Evolutionary conservation across 352 stramenopile genomes (phyloP).

Genomic region (Phytophthora constricta): DNA sequence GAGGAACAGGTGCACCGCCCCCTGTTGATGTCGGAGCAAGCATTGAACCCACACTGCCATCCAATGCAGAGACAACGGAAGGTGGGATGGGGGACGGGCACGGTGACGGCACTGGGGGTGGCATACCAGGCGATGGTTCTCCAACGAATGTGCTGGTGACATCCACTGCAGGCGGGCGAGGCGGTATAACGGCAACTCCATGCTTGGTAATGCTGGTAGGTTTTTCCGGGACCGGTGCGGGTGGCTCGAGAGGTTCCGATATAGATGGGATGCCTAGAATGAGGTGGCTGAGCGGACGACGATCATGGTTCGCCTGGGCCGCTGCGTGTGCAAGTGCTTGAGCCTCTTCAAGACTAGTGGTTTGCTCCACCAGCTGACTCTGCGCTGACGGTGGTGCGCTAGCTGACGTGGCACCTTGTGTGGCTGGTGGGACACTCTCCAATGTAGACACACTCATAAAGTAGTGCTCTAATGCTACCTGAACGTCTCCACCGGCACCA

Average conservation of each 20-base stretch:
- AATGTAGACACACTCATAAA: conserved; percentile 82
- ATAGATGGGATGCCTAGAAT: conserved; percentile 75
- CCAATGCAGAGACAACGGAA: conserved; percentile 14
- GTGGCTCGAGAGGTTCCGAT: conserved; percentile 33
- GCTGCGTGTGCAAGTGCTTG: conserved; percentile 43
- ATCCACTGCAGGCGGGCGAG: conserved; percentile 35
- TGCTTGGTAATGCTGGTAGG: conserved; percentile 21
- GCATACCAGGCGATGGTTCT: conserved; percentile 50
- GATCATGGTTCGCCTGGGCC: conserved; percentile 49
- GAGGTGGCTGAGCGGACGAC: conserved; percentile 65
- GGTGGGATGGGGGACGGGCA: conserved; percentile 28
- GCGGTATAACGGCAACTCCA: conserved; percentile 19
- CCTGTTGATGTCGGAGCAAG: conserved; percentile 5
- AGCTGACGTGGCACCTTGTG: conserved; percentile 8
- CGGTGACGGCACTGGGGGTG: conserved; percentile 38
- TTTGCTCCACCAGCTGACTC: conserved; percentile 11
- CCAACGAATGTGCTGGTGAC: conserved; percentile 47
- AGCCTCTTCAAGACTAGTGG: conserved; percentile 30
- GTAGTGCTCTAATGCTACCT: conserved; percentile 89
- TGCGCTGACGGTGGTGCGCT: conserved; percentile 18
- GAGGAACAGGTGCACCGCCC: conserved; percentile 25
- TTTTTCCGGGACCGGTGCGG: conserved; percentile 28
- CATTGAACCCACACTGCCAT: conserved; percentile 7
- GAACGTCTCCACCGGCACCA: conserved; percentile 79
- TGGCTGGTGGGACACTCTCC: conserved; percentile 19